phyloP scores from a whole-genome alignment of 2,329 filamentous ascomycete species.

The Septoria linicola region DNA sequence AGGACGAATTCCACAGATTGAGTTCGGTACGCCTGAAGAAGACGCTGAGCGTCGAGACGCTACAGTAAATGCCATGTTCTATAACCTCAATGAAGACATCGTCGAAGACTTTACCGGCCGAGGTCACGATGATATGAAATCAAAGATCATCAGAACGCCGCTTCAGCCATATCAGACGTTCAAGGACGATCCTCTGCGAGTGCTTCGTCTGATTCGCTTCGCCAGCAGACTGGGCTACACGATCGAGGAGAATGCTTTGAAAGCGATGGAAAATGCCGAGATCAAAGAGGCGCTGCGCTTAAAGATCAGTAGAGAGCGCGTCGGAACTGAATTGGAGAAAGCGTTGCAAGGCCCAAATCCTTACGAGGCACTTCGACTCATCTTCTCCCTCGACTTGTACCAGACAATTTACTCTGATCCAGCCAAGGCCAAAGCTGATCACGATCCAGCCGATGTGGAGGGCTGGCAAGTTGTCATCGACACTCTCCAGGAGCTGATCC shows the following conservation, averaged over 20 bases:
- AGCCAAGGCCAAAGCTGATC: constrained; percentile 45
- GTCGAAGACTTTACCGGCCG: constrained; percentile 81
- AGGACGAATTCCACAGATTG: constrained; percentile 85
- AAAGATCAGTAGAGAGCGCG: constrained; percentile 90
- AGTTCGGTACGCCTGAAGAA: constrained; percentile 88
- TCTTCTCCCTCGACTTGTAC: constrained; percentile 68
- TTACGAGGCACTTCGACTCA: constrained; percentile 59
- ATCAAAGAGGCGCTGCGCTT: constrained; percentile 75
- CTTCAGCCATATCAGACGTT: constrained; percentile 89
- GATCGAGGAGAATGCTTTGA: constrained; percentile 68
- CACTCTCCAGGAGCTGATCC: constrained; percentile 55
- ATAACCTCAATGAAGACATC: constrained; percentile 75
- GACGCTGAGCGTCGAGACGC: constrained; percentile 88
- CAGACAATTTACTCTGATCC: constrained; percentile 72
- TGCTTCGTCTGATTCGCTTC: constrained; percentile 84
- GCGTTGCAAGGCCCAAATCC: constrained; percentile 77
- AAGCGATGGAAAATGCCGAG: constrained; percentile 73
- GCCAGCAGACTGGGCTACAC: constrained; percentile 77
- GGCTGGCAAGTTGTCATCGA: constrained; percentile 66
- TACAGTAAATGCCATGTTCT: constrained; percentile 93
- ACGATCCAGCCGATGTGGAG: constrained; percentile 56
- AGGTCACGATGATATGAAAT: constrained; percentile 72
- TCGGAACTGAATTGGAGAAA: constrained; percentile 86
- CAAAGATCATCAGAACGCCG: constrained; percentile 76
- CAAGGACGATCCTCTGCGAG: constrained; percentile 85